Conservation (phyloP, 768 basidiomycete species). For the Leccinum broughii region DNA sequence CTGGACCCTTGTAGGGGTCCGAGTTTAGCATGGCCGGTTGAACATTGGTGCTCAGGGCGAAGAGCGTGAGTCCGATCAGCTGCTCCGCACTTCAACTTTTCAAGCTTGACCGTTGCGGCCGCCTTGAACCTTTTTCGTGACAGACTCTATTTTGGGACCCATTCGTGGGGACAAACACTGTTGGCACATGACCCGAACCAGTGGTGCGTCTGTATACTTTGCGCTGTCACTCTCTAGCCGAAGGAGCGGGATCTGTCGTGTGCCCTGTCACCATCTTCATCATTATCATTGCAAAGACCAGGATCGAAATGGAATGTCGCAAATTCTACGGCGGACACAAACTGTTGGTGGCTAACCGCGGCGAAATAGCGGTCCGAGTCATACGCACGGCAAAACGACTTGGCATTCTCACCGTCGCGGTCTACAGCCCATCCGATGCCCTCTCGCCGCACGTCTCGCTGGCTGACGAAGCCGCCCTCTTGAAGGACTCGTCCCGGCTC, state of each 20-base stretch:
- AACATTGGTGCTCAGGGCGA: too few species aligned
- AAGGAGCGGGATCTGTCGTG: background rate
- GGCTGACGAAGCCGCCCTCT: constrained; percentile 50
- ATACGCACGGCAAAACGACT: constrained; percentile 55
- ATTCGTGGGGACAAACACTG: background rate
- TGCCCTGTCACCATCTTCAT: background rate
- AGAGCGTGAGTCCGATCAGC: background rate
- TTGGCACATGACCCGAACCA: background rate
- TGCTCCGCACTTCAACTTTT: background rate
- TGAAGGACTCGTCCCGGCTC: constrained; percentile 23
- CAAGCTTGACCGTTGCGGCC: too few species aligned
- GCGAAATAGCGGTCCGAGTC: constrained; percentile 70
- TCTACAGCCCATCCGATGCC: constrained; percentile 61
- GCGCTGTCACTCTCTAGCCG: background rate
- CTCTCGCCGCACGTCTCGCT: constrained; percentile 56
- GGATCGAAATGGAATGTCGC: constrained; percentile 13
- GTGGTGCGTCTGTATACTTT: background rate
- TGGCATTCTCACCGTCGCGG: constrained; percentile 52
- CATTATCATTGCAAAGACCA: background rate
- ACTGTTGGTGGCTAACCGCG: constrained; percentile 68
- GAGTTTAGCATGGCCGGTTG: too few species aligned
- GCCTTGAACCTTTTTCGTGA: background rate
- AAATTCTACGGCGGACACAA: constrained; percentile 39
- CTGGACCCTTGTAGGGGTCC: too few species aligned
- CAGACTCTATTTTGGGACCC: background rate